Conservation (phyloP, 257 asterid genomes). For the Lycium barbarum region DNA sequence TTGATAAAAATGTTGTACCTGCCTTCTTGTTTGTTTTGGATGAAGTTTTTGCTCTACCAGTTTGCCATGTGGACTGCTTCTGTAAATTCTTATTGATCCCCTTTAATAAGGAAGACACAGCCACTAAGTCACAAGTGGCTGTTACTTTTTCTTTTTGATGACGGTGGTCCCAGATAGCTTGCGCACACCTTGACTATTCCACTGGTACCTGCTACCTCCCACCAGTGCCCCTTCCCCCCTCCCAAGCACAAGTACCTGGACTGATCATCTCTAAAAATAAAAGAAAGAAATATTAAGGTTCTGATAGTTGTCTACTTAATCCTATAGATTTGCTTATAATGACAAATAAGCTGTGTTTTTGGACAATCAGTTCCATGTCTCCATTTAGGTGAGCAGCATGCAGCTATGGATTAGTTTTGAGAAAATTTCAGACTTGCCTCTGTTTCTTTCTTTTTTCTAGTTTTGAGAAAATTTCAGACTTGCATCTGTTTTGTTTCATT, state of each 20-base stretch:
- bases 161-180: neutral
- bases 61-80: no score
- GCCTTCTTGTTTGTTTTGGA: no score
- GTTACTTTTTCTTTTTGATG: neutral
- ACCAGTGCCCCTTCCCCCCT: neutral
- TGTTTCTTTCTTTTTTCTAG: neutral
- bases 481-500: neutral
- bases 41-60: no score
- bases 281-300: neutral
- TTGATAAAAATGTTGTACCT: no score
- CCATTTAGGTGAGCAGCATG: neutral
- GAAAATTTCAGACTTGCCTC: neutral
- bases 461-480: neutral
- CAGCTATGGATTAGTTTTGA: neutral
- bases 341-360: constrained; percentile 3
- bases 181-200: no score
- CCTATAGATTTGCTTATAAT: neutral
- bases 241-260: neutral
- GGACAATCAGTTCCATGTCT: constrained; percentile 1
- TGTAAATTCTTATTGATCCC: no score
- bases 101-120: no score
- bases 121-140: neutral
- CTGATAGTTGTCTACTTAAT: neutral
- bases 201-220: no score
- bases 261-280: neutral